Conservation (phyloP, 768 basidiomycete species). For the Daedaleopsis sinensis region DNA sequence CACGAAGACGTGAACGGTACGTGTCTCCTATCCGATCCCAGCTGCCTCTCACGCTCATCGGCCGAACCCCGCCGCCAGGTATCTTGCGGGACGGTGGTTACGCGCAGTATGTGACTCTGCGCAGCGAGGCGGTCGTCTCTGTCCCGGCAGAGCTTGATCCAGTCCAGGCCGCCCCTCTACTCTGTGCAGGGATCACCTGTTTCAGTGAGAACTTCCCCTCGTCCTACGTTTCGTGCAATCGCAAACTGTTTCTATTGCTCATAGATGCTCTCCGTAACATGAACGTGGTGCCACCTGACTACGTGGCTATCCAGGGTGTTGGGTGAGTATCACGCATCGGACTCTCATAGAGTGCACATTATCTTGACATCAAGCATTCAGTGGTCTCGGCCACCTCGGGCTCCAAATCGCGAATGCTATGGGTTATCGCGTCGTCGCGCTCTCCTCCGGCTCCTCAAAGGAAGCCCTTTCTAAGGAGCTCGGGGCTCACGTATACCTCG, state of each 20-base stretch:
- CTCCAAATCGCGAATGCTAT: conserved; percentile 37
- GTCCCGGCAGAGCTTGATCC: conserved; percentile 30
- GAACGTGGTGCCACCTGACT: conserved; percentile 34
- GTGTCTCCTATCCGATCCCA: neutral
- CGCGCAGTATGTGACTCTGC: conserved; percentile 30
- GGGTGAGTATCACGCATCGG: conserved; percentile 21
- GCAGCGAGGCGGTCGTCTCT: conserved; percentile 27
- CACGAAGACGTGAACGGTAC: conserved; percentile 26
- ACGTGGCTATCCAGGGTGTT: conserved; percentile 43
- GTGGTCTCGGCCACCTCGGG: conserved; percentile 39
- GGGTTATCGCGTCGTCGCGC: conserved; percentile 40
- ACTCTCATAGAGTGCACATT: neutral
- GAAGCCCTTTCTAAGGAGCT: conserved; percentile 36
- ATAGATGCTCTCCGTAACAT: conserved; percentile 33
- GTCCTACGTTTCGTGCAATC: neutral
- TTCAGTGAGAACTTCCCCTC: conserved; percentile 29
- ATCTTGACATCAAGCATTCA: conserved; percentile 1
- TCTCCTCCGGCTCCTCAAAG: conserved; percentile 36
- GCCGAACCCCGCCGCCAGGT: conserved; percentile 15
- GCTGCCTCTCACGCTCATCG: neutral
- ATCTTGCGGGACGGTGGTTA: conserved; percentile 31
- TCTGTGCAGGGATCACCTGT: conserved; percentile 42
- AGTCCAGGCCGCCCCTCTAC: conserved; percentile 31
- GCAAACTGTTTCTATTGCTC: neutral
- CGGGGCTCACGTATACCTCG: conserved; percentile 43